phyloP scores from a whole-genome alignment of 1,284 basidiomycete genomes.

The Retiboletus fuscus region DNA sequence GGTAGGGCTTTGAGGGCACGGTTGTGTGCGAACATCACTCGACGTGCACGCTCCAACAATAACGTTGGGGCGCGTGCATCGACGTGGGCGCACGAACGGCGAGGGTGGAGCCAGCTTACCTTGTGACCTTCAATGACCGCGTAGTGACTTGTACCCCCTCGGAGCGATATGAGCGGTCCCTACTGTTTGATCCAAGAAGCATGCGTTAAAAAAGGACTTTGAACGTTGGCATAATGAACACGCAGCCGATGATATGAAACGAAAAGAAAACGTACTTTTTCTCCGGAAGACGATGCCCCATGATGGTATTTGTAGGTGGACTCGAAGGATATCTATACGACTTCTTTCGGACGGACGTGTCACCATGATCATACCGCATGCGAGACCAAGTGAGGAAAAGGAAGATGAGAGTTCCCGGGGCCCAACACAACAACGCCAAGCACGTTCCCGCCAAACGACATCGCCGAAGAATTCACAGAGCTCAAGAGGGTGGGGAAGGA shows the following conservation, averaged over 20 bases:
- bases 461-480: background rate
- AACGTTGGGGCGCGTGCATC: too few species aligned
- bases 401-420: conserved; percentile 3
- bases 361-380: background rate
- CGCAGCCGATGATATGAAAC: background rate
- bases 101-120: conserved; percentile 6
- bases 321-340: conserved; percentile 22
- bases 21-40: too few species aligned
- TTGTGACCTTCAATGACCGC: conserved; percentile 34
- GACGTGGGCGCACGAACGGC: too few species aligned
- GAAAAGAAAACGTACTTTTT: conserved; percentile 19
- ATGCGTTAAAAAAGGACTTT: conserved; percentile 16
- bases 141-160: conserved; percentile 21
- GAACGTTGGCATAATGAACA: background rate
- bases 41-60: too few species aligned
- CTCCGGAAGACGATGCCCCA: conserved; percentile 21
- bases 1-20: too few species aligned
- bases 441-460: conserved; percentile 6
- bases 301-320: conserved; percentile 19
- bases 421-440: background rate
- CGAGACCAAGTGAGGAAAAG: conserved; percentile 13
- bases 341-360: background rate
- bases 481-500: background rate
- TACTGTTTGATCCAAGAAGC: conserved; percentile 29
- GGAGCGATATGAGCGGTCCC: conserved; percentile 30